phyloP scores from a whole-genome alignment of 345 rosid genomes.

The Adansonia digitata region DNA sequence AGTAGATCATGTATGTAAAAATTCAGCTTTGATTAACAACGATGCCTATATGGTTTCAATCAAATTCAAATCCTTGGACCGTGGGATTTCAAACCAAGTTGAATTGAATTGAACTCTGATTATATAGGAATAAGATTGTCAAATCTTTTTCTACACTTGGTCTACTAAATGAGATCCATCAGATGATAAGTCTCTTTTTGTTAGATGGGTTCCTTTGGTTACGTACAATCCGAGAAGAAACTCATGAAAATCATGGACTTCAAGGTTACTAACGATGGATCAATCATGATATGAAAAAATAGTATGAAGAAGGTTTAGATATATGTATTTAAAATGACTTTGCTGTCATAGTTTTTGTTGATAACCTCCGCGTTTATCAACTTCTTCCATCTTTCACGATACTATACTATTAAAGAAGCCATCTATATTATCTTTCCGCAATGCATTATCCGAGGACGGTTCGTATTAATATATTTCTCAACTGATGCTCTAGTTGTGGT shows the following conservation, averaged over 20 bases:
- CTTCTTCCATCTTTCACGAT: background rate
- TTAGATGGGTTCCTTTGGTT: background rate
- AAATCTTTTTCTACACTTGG: background rate
- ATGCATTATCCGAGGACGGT: background rate
- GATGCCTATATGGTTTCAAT: background rate
- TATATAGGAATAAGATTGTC: background rate
- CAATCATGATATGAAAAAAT: background rate
- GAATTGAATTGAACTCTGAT: background rate
- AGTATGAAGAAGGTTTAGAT: background rate
- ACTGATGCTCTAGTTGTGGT: background rate
- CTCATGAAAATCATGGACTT: background rate
- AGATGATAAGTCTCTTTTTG: background rate
- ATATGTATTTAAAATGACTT: too few relatives aligned
- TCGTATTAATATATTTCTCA: background rate
- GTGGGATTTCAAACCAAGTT: background rate
- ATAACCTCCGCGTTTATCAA: background rate
- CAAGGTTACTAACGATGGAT: background rate
- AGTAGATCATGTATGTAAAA: background rate
- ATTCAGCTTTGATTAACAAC: too few relatives aligned
- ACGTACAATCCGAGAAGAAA: background rate
- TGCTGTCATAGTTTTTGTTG: too few relatives aligned
- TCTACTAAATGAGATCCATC: slow-evolving; percentile 15
- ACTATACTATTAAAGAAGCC: background rate
- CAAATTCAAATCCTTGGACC: background rate
- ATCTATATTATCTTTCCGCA: background rate